Evolutionary conservation across 495 filamentous ascomycete genomes (phyloP).

Genomic region (Penicillium fimorum): DNA sequence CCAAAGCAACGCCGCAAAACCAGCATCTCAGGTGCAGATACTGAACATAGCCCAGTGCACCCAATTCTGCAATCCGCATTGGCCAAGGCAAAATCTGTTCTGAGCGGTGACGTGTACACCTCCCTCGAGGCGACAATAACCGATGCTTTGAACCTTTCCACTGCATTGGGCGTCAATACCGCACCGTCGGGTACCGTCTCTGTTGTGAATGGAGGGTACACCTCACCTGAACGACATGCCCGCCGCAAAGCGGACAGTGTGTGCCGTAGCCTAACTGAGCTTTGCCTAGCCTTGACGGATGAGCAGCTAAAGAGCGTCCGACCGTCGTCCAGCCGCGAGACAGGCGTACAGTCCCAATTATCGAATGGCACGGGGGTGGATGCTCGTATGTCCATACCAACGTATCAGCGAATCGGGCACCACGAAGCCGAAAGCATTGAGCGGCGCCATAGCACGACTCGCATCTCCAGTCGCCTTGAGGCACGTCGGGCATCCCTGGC

Average conservation of each 20-base stretch:
- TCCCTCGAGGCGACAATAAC: constrained; percentile 78
- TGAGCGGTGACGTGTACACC: constrained; percentile 70
- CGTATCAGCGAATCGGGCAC: constrained; percentile 41
- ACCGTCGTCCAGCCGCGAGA: constrained; percentile 27
- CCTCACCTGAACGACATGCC: constrained; percentile 73
- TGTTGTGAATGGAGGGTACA: constrained; percentile 46
- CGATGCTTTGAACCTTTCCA: constrained; percentile 74
- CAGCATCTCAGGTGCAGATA: constrained; percentile 51
- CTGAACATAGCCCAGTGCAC: constrained; percentile 55
- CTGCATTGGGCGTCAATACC: constrained; percentile 67
- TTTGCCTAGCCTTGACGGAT: constrained; percentile 80
- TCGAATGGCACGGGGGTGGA: constrained; percentile 35
- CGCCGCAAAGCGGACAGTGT: constrained; percentile 88
- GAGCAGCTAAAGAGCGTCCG: constrained; percentile 35
- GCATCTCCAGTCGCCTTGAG: constrained; percentile 69
- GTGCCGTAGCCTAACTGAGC: constrained; percentile 87
- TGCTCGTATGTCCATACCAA: constrained; percentile 26
- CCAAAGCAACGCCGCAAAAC: constrained; percentile 64
- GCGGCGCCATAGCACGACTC: constrained; percentile 52
- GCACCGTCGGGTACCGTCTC: constrained; percentile 64
- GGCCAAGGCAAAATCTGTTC: constrained; percentile 64
- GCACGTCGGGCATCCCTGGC: constrained; percentile 66
- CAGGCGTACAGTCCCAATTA: constrained; percentile 22
- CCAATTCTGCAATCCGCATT: constrained; percentile 80
- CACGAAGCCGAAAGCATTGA: constrained; percentile 43